phyloP scores from a whole-genome alignment of 2,329 filamentous ascomycete genomes.

The Microdochium trichocladiopsis region DNA sequence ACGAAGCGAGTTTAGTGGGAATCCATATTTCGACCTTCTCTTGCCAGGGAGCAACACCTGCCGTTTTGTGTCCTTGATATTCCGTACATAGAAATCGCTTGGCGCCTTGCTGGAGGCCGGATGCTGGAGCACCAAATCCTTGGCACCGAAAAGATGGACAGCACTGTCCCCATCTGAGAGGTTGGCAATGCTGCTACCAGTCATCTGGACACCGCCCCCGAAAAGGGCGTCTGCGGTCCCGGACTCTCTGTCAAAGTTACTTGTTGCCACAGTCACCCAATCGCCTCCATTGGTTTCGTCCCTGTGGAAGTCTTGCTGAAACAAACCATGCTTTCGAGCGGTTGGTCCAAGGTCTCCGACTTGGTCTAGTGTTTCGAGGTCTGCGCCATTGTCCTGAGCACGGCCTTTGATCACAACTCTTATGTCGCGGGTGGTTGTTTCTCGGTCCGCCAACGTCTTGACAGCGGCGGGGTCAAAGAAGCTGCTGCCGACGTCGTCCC shows the following conservation, averaged over 20 bases:
- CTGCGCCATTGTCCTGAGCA: not conserved
- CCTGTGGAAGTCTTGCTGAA: not conserved
- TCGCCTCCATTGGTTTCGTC: not conserved
- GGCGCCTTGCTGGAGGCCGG: not conserved
- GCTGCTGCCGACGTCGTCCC: not conserved
- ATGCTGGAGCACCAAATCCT: conserved; percentile 12
- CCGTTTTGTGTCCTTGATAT: not conserved
- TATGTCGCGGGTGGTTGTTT: not conserved
- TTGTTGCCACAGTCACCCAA: not conserved
- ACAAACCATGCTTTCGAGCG: not conserved
- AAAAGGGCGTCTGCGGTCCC: not conserved
- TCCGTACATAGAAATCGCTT: not conserved
- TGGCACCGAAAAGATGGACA: conserved; percentile 6
- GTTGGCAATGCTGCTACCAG: conserved; percentile 37
- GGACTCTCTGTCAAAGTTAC: not conserved
- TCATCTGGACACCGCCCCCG: conserved; percentile 9
- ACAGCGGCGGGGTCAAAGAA: not conserved
- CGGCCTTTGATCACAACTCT: not conserved
- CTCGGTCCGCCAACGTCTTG: not conserved
- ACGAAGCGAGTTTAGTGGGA: not conserved
- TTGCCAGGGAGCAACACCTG: not conserved
- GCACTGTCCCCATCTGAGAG: conserved; percentile 26
- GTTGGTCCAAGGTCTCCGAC: not conserved
- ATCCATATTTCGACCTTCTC: not conserved
- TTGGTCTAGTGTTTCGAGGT: not conserved